A percentile compares a stretch with the other conserved stretches of the same genome.
These are phyloP conservation scores for Ambrosiella beaveri DNA, from an alignment of 2,329 filamentous ascomycete genomes.

Conservation along the genomic window DNA sequence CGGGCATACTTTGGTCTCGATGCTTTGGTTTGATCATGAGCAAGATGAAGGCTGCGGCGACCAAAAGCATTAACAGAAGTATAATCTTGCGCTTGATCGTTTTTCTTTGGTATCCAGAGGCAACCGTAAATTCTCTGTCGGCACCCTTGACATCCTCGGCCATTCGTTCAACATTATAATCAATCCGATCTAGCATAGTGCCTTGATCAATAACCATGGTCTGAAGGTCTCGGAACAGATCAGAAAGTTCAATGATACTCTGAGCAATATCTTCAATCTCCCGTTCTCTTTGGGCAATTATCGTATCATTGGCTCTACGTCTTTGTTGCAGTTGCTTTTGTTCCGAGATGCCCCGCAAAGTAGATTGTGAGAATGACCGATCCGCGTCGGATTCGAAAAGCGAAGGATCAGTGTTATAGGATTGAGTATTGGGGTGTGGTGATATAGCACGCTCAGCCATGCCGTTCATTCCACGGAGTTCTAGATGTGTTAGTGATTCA, in stretches of 20 bases:
- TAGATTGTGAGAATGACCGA: conserved; percentile 76
- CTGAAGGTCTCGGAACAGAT: conserved; percentile 92
- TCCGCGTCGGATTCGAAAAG: conserved; percentile 88
- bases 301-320: conserved; percentile 49
- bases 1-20: background rate
- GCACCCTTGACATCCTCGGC: conserved; percentile 82
- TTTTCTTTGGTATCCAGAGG: conserved; percentile 74
- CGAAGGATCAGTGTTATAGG: conserved; percentile 52
- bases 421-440: conserved; percentile 26
- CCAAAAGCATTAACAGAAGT: conserved; percentile 65
- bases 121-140: conserved; percentile 77
- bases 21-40: conserved; percentile 46
- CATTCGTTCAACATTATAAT: conserved; percentile 97
- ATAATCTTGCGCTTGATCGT: conserved; percentile 87
- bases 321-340: conserved; percentile 37
- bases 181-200: conserved; percentile 81
- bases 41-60: conserved; percentile 74
- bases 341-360: conserved; percentile 61
- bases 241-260: conserved; percentile 90
- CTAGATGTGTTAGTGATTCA: conserved; percentile 24
- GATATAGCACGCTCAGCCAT: conserved; percentile 22
- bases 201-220: conserved; percentile 89
- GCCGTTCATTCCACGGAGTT: conserved; percentile 56
- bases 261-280: conserved; percentile 98
- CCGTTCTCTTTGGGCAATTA: conserved; percentile 78